Percentiles rank a stretch among this genome's conserved stretches.
Conservation (phyloP, 2,329 filamentous ascomycete species). For the Harringtonia aguacate region DNA sequence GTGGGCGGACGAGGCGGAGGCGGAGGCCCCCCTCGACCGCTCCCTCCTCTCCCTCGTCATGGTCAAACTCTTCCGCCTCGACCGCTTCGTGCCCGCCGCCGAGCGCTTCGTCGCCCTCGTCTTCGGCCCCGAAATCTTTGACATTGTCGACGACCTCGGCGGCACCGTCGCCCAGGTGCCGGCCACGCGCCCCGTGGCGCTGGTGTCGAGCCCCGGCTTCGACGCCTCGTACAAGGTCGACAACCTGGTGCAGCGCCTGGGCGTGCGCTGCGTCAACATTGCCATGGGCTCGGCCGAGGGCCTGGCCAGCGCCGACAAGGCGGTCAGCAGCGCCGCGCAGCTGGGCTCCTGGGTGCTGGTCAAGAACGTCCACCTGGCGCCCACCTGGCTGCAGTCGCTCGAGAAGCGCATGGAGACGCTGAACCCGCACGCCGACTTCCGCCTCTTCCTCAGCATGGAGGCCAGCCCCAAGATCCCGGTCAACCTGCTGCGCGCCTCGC, state of each 20-base stretch:
- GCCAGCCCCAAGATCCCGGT: conserved; percentile 94
- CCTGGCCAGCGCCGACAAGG: conserved; percentile 85
- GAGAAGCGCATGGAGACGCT: conserved; percentile 95
- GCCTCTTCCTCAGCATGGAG: conserved; percentile 96
- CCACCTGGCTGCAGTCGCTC: conserved; percentile 91
- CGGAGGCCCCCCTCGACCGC: conserved; percentile 48
- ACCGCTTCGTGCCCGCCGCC: conserved; percentile 85
- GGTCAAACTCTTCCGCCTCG: conserved; percentile 89
- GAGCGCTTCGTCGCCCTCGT: conserved; percentile 83
- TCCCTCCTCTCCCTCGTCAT: conserved; percentile 76
- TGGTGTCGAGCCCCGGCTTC: conserved; percentile 92
- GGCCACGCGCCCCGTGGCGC: conserved; percentile 73
- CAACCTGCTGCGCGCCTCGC: conserved; percentile 83
- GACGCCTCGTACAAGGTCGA: conserved; percentile 99
- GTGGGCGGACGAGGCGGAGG: conserved; percentile 45
- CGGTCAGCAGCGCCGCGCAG: conserved; percentile 83
- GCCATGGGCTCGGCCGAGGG: conserved; percentile 98
- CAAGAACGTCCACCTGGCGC: conserved; percentile 97
- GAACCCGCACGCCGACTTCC: conserved; percentile 86
- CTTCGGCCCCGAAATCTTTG: conserved; percentile 74
- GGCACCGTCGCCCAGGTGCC: conserved; percentile 78
- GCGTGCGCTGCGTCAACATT: conserved; percentile 84
- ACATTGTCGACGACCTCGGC: conserved; percentile 75
- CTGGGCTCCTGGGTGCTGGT: conserved; percentile 92
- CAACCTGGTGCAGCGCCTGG: conserved; percentile 75